Evolutionary conservation across 2,329 filamentous ascomycete genomes (phyloP).

Genomic region (Erysiphe pulchra): DNA sequence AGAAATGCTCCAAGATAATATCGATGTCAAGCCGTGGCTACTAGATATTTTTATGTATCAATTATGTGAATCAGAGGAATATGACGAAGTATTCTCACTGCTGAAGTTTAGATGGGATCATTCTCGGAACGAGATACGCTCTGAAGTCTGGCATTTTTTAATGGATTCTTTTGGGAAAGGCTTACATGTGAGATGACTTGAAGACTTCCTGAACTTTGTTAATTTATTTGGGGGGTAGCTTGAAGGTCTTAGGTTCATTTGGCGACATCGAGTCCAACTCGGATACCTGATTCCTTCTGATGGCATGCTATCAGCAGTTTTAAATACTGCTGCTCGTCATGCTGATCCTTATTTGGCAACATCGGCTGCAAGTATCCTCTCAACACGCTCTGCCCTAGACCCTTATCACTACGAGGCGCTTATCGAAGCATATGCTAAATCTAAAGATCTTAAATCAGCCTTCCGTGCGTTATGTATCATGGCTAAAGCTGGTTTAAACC

Average conservation of each 20-base stretch:
- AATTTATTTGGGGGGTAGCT: conserved; percentile 18
- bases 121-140: conserved; percentile 20
- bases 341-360: conserved; percentile 44
- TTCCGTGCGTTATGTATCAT: conserved; percentile 51
- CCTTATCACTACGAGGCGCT: conserved; percentile 59
- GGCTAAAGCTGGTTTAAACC: conserved; percentile 31
- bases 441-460: conserved; percentile 35
- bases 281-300: conserved; percentile 35
- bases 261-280: conserved; percentile 37
- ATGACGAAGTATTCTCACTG: conserved; percentile 51
- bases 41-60: conserved; percentile 53
- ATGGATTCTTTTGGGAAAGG: conserved; percentile 48
- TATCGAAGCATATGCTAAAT: conserved; percentile 38
- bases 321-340: conserved; percentile 44
- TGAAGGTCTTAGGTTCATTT: conserved; percentile 40
- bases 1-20: conserved; percentile 30
- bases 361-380: conserved; percentile 41
- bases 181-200: conserved; percentile 24
- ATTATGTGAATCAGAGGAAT: conserved; percentile 43
- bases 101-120: conserved; percentile 28
- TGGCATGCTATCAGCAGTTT: conserved; percentile 37
- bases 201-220: conserved; percentile 1
- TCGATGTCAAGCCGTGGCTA: conserved; percentile 41
- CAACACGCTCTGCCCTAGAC: conserved; percentile 28
- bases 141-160: conserved; percentile 39